Evolutionary conservation across 2,329 filamentous ascomycete genomes (phyloP), one percentile per base, ranked within the genome.

Genomic region (Aphanocladium album): DNA sequence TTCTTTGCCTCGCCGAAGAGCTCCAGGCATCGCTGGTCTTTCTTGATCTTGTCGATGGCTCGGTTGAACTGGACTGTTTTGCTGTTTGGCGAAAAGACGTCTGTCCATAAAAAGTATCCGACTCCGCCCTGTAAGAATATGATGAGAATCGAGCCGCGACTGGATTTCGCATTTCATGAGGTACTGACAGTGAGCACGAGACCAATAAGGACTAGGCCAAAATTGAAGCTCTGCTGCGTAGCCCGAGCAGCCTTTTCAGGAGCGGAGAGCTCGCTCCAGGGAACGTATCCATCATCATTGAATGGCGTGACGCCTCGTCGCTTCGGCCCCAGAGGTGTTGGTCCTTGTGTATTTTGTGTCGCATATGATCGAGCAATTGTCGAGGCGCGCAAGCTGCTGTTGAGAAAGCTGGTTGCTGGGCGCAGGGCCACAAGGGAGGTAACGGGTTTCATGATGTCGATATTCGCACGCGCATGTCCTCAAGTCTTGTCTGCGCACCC

Each of bases 171-270:
- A 19, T 30, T 43, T 33, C n/a, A 33, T 21, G n/a, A 25, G 35
- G 16, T 27, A 67, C 81, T 64, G 80, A 91, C 90, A 39, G 93
- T 96, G 67, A 93, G 79, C 37, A 86, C 82, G 12, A 93, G 76
- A 27, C 93, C 93, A 8, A 88, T 79, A 1, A 91, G 66, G 9
- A 97, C 85, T 64, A 97, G 75, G 65, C 88, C 82, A 65, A 96
- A 86, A 74, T 98, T 97, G 78, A 96, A 89, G 17, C 88, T 89
- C 74, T 97, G 93, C 74, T 97, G 93, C 0, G 91, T 93, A 9
- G 91, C 90, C 43, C 93, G 84, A 25, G 89, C 89, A 2, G 87
- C 86, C 74, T 96, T 97, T 72, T 97, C 93, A 52, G 78, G 78
- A 0, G 77, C 78, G 1, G 88, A 91, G 2, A 98, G 82, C 59